Evolutionary conservation across 1,284 basidiomycete species (phyloP).

Genomic region (Limonomyces culmigenus): DNA sequence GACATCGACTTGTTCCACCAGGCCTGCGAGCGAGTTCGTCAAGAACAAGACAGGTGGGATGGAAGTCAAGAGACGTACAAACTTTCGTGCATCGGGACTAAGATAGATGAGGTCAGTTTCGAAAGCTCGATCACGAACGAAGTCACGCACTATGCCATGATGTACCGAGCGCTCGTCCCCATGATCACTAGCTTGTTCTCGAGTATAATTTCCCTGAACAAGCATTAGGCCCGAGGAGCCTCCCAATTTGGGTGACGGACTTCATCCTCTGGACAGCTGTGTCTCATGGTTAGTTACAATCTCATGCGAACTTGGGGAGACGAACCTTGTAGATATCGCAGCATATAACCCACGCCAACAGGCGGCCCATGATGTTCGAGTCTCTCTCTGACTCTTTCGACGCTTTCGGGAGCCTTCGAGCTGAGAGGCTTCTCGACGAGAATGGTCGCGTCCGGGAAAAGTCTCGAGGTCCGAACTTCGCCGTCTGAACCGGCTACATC

Average conservation of each 20-base stretch:
- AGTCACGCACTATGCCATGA: conserved; percentile 41
- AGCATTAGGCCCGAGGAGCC: too few relatives aligned
- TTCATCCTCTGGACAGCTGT: conserved; percentile 47
- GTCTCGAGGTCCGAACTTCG: conserved; percentile 34
- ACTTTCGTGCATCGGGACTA: too few relatives aligned
- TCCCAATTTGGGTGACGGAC: too few relatives aligned
- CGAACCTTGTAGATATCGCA: conserved; percentile 30
- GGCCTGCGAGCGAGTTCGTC: too few relatives aligned
- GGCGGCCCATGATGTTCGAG: conserved; percentile 5
- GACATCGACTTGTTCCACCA: conserved; percentile 34
- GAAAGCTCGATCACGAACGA: too few relatives aligned
- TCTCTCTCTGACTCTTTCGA: conserved; percentile 9
- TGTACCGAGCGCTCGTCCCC: conserved; percentile 45
- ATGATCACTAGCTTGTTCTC: conserved; percentile 46
- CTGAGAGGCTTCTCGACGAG: conserved; percentile 43
- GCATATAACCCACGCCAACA: conserved; percentile 25
- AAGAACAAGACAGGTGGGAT: too few relatives aligned
- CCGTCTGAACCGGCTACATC: conserved; percentile 30
- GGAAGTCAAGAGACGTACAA: too few relatives aligned
- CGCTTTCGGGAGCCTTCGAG: conserved; percentile 9
- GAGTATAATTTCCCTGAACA: conserved; percentile 29
- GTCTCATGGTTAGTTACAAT: too few relatives aligned
- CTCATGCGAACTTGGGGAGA: too few relatives aligned
- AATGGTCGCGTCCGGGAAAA: conserved; percentile 33
- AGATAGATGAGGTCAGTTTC: too few relatives aligned